Base-by-base conservation (phyloP, 169 alveolate genomes). In the Eimeria maxima region DNA sequence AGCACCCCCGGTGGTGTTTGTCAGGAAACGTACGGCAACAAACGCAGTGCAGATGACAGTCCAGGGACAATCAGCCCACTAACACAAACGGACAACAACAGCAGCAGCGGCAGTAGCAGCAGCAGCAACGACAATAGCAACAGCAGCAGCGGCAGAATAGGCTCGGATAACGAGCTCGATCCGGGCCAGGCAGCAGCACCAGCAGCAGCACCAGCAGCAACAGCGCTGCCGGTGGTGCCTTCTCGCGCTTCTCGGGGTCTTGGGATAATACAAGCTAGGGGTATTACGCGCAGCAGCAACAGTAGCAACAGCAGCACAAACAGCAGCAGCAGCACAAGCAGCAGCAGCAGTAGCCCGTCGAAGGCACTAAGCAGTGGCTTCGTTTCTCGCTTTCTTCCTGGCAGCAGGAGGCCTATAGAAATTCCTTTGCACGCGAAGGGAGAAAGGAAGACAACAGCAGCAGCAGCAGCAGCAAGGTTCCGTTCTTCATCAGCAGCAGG, bases 321-420 rank as follows among this genome's bases (percentile, higher is more conserved):
- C 60, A 53, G 60, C 60, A 53, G 60, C 60, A 53, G 16, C 60
- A 53, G 60, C 60, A 53, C 60, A 14, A 53, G 60, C 38, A 29
- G 78, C 6, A 74, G 86, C 86, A 74, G 86, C 57, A 38, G 86
- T 50, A 74, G 55, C 44, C 86, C 86, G 10, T 74, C 86, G 42
- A 74, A 74, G 86, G 20, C 50, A 8, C 50, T 74, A 20, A 74
- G 86, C 86, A 74, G 57, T 50, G 47, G 86, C 55, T 38, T 74
- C 24, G 1, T 74, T 22, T 29, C 86, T 27, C 86, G 86, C 6
- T 44, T 74, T 16, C 44, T 74, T 33, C 20, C 69, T 22, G 29
- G 67, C 90, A 80, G 44, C 63, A 80, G 42, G 2, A 42, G 87
- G 57, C 90, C 71, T 14, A 3, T 42, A 6, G 63, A 80, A n/a